Base-by-base conservation (phyloP, 192 early-diverging fungal species). In the Coemansia sp. region DNA sequence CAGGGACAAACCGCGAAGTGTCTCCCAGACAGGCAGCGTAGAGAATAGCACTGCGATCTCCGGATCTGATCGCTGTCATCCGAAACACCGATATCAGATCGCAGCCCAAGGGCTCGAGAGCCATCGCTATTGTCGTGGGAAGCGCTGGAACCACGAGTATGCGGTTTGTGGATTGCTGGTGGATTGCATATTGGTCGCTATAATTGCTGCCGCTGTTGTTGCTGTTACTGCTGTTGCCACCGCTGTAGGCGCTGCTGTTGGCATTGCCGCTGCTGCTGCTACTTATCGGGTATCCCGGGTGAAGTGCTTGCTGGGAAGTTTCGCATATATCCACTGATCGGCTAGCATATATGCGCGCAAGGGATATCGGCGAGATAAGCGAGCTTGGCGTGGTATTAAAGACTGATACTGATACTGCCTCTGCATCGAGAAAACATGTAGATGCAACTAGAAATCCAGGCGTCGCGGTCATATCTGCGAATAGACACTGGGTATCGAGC, bases 11-110 rank as follows among this genome's bases (percentile, higher is more conserved):
- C 14, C 58, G 45, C 27, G 60, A 35, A 22, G 64, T 64, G 30
- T 79, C 76, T 34, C 76, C 71, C 4, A 79, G 46, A 24, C 71
- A 79, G 8, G 64, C 54, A 3, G 67, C 67, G 48, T 70, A 58
- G 3, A 79, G 64, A n/a, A 61, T 13, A 2, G 71, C 63, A 30
- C 55, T 61, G 27, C 60, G 64, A 29, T 67, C 66, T 1, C 67
- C 8, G 10, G 71, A 67, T 27, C 27, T 34, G 32, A 67, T 53
- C 13, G 39, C 19, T 6, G 56, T 14, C 76, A 79, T 79, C 47
- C 18, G 14, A 16, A 49, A 39, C 4, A 79, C 57, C 0, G 76
- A 64, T 18, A 72, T 25, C 19, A 61, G 34, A 14, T 73, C 76
- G 59, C 61, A 62, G 10, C 62, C 20, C 32, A 72, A 27, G 19